Conservation (phyloP, 177 flowering plant genomes). For the Tripterygium wilfordii region DNA sequence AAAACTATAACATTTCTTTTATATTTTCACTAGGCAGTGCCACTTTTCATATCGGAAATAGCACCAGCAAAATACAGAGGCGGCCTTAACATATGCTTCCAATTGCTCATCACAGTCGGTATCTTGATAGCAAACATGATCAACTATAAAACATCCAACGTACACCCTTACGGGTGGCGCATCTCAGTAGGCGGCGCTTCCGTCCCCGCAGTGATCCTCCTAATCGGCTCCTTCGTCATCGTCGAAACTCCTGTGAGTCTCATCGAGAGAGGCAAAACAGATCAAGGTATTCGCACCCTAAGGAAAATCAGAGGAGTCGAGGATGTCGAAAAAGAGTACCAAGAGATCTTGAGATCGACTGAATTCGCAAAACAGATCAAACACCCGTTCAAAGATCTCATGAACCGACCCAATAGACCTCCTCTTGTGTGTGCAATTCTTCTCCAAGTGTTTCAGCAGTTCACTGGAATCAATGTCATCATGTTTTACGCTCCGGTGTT, state of each 20-base stretch:
- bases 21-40: too few relatives aligned
- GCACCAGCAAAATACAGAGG: constrained; percentile 32
- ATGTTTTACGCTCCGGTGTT: constrained; percentile 34
- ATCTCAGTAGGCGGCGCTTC: constrained; percentile 25
- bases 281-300: constrained; percentile 12
- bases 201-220: constrained; percentile 20
- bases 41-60: constrained; percentile 33
- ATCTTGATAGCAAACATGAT: constrained; percentile 17
- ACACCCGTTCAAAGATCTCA: constrained; percentile 13
- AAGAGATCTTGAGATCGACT: constrained; percentile 14
- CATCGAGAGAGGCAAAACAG: constrained; percentile 19
- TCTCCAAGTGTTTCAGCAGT: constrained; percentile 23
- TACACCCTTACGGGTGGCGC: constrained; percentile 29
- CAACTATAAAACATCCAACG: constrained; percentile 8
- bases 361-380: constrained; percentile 14
- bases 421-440: constrained; percentile 12
- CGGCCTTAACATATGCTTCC: constrained; percentile 19
- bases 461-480: constrained; percentile 34
- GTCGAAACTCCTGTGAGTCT: constrained; percentile 32
- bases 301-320: constrained; percentile 22
- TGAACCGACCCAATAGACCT: constrained; percentile 11
- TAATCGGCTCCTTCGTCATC: constrained; percentile 19
- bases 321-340: constrained; percentile 14
- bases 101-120: constrained; percentile 17
- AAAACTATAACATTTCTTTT: too few relatives aligned